Evolutionary conservation across 495 filamentous ascomycete genomes (phyloP).

Genomic region (Copromyces sp.): DNA sequence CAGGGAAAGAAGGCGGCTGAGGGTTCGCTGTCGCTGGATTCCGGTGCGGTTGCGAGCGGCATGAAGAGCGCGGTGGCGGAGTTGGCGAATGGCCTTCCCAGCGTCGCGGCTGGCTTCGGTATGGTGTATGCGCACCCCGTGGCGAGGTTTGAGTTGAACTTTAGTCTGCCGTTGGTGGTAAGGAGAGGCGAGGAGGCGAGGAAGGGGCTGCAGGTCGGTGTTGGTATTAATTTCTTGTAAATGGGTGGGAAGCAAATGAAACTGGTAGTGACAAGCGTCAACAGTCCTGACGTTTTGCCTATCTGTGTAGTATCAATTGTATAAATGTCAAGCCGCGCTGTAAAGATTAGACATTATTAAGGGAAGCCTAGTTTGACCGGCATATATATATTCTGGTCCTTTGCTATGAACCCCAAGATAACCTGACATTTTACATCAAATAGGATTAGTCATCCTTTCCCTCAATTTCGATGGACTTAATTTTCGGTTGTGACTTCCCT

Average conservation of each 20-base stretch:
- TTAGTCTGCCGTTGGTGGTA: slow-evolving; percentile 74
- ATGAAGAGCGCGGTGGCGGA: slow-evolving; percentile 48
- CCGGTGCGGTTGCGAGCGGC: slow-evolving; percentile 37
- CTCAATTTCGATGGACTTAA: no score
- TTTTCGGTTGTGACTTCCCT: no score
- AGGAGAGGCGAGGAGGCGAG: slow-evolving; percentile 73
- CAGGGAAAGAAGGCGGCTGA: slow-evolving; percentile 36
- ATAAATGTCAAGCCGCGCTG: background rate
- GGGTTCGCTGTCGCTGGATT: slow-evolving; percentile 20
- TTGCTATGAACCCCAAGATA: no score
- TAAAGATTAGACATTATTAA: background rate
- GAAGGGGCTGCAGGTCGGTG: slow-evolving; percentile 86
- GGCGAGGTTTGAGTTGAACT: slow-evolving; percentile 91
- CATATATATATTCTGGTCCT: no score
- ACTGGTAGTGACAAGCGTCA: background rate
- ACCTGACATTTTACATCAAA: no score
- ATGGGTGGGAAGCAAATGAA: background rate
- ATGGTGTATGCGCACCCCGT: slow-evolving; percentile 88
- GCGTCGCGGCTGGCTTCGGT: slow-evolving; percentile 76
- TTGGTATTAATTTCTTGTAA: slow-evolving; percentile 89
- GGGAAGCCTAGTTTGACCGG: background rate
- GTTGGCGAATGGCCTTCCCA: slow-evolving; percentile 66
- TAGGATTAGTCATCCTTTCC: no score
- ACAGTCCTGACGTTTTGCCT: background rate
- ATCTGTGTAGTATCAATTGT: background rate